Conservation (phyloP, 2,329 filamentous ascomycete genomes). For the Colletotrichum nymphaeae region DNA sequence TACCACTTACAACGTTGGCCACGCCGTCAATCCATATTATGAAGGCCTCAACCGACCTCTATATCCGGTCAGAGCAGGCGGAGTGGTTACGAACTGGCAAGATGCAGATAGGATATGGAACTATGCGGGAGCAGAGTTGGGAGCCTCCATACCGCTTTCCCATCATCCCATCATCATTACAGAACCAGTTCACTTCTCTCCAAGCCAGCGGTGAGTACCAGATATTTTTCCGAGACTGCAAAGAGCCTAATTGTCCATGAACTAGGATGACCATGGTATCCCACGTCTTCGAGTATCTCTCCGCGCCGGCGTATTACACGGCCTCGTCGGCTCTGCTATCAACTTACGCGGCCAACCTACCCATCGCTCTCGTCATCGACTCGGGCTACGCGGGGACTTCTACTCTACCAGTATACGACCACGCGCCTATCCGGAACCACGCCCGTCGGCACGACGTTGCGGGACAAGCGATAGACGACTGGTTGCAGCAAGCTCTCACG, state of each 20-base stretch:
- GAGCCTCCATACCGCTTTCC: neutral
- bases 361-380: conserved; percentile 18
- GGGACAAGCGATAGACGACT: conserved; percentile 12
- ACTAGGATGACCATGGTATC: neutral
- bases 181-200: neutral
- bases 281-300: conserved; percentile 6
- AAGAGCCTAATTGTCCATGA: neutral
- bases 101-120: neutral
- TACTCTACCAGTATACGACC: neutral
- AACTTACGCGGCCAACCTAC: conserved; percentile 17
- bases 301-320: conserved; percentile 4
- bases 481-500: neutral
- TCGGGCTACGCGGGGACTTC: conserved; percentile 1
- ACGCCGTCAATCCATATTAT: neutral
- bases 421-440: neutral
- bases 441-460: neutral
- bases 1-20: conserved; percentile 8
- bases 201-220: neutral
- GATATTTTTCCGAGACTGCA: neutral
- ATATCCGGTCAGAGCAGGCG: neutral
- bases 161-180: conserved; percentile 4
- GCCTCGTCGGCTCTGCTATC: neutral
- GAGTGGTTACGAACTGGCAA: neutral
- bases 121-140: neutral
- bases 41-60: neutral